A percentile compares a stretch with the other conserved stretches of the same genome.
These are phyloP conservation scores for Alternaria arborescens DNA, from an alignment of 2,329 filamentous ascomycete species.

Conservation along the genomic window DNA sequence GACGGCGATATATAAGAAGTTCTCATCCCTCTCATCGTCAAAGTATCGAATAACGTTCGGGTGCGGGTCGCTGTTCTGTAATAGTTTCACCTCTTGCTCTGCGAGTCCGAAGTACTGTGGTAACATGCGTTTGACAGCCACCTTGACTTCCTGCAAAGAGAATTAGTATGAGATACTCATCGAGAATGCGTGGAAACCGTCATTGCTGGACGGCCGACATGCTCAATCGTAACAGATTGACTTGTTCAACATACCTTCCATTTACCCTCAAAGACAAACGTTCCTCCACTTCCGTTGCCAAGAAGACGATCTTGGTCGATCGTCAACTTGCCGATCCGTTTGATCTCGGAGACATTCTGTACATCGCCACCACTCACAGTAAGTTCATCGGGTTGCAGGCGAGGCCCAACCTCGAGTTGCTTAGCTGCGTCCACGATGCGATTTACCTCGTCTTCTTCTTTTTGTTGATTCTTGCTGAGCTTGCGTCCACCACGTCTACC, in stretches of 20 bases:
- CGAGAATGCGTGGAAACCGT: background rate
- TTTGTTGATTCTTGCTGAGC: conserved; percentile 54
- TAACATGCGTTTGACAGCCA: conserved; percentile 96
- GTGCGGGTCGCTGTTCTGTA: conserved; percentile 94
- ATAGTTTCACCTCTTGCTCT: conserved; percentile 87
- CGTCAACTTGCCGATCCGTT: conserved; percentile 68
- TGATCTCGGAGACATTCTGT: conserved; percentile 57
- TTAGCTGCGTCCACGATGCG: conserved; percentile 53
- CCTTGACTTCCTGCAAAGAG: conserved; percentile 71
- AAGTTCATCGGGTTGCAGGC: conserved; percentile 52
- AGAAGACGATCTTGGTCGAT: conserved; percentile 68
- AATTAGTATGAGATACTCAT: conserved; percentile 14
- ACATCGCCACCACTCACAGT: conserved; percentile 55
- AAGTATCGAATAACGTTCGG: conserved; percentile 97
- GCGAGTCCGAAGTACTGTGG: conserved; percentile 96
- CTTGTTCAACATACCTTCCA: conserved; percentile 68
- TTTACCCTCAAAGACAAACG: conserved; percentile 90
- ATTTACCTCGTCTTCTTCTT: conserved; percentile 49
- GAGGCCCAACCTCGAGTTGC: conserved; percentile 43
- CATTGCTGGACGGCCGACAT: background rate
- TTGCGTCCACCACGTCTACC: conserved; percentile 59
- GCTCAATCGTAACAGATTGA: background rate
- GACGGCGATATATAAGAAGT: conserved; percentile 94
- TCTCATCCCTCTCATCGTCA: conserved; percentile 85
- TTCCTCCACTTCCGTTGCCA: conserved; percentile 91